Evolutionary conservation across 495 filamentous ascomycete genomes (phyloP), one percentile per base, ranked within the genome.

Genomic region (Penicillium manginii): DNA sequence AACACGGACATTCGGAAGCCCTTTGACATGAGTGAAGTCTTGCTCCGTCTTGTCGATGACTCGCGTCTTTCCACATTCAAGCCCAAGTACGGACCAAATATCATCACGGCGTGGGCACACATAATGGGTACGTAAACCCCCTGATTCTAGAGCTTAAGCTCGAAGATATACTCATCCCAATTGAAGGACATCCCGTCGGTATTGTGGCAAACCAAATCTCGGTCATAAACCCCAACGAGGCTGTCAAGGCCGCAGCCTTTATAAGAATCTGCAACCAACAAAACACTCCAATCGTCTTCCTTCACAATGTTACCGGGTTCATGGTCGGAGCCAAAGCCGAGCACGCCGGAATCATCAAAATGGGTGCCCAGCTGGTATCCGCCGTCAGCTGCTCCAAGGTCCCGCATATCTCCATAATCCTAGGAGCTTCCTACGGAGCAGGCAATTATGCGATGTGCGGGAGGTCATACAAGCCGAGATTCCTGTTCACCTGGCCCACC

Each of bases 371-470:
- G 48, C 59, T 73, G 3, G 68, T 73, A 12, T 64, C 66, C 19
- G 71, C 71, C 1, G 68, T 73, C 17, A 68, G 64, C 59, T 68
- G 64, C 19, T 71, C 68, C 4, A 70, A 60, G 0, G 71, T 73
- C 5, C 71, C 71, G 8, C 68, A 72, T 42, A 71, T 73, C 42
- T 68, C 68, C 11, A 65, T 73, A 46, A 64, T 73, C 19, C 31
- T 70, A 11, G 71, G 71, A 8, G 71, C 71, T 2, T 73, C 71
- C 1, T 73, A 73, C 49, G 71, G 71, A 3, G 71, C 71, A 10
- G 71, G 71, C 0, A 73, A 73, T 50, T 73, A 73, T 47, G 71
- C 71, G 5, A 73, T 73, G 71, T 73, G 71, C 51, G 71, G 71
- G 1, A 46, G 71, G 4, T 14, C 71, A 3, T 73, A 71, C 42